These are phyloP conservation scores for Phytophthora cajani DNA, from an alignment of 352 stramenopile species.

Conservation along the genomic window DNA sequence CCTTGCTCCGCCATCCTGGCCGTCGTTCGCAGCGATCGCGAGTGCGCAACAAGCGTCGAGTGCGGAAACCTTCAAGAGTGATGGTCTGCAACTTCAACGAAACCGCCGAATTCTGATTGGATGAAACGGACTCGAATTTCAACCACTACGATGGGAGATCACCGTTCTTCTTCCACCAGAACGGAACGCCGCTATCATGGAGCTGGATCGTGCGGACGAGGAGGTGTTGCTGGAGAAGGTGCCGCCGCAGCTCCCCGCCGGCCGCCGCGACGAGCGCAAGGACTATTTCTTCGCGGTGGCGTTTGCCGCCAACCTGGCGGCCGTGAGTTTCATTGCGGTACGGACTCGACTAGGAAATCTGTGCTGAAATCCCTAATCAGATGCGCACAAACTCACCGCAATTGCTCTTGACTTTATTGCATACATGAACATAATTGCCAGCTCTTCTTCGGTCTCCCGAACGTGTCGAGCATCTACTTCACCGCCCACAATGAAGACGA, in stretches of 20 bases:
- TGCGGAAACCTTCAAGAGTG: conserved; percentile 15
- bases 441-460: conserved; percentile 78
- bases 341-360: not conserved
- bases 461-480: conserved; percentile 81
- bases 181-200: conserved; percentile 43
- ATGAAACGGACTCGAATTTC: conserved; percentile 17
- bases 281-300: conserved; percentile 70
- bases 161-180: conserved; percentile 27
- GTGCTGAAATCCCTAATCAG: conserved; percentile 20
- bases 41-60: conserved; percentile 1
- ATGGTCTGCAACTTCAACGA: conserved; percentile 42
- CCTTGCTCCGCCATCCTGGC: conserved; percentile 47
- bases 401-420: not conserved
- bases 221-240: conserved; percentile 70
- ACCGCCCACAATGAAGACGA: conserved; percentile 67
- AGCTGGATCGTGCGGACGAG: conserved; percentile 68
- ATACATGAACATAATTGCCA: conserved; percentile 26
- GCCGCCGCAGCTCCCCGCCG: conserved; percentile 34
- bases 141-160: conserved; percentile 5
- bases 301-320: conserved; percentile 68
- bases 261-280: conserved; percentile 60
- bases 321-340: conserved; percentile 69
- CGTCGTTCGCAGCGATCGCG: not conserved
- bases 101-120: conserved; percentile 27
- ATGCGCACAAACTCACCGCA: conserved; percentile 11